A percentile compares a stretch with the other conserved stretches of the same genome.
These are phyloP conservation scores for Leishmania martiniquensis DNA, from an alignment of 208 protist genomes.

Conservation along the genomic window DNA sequence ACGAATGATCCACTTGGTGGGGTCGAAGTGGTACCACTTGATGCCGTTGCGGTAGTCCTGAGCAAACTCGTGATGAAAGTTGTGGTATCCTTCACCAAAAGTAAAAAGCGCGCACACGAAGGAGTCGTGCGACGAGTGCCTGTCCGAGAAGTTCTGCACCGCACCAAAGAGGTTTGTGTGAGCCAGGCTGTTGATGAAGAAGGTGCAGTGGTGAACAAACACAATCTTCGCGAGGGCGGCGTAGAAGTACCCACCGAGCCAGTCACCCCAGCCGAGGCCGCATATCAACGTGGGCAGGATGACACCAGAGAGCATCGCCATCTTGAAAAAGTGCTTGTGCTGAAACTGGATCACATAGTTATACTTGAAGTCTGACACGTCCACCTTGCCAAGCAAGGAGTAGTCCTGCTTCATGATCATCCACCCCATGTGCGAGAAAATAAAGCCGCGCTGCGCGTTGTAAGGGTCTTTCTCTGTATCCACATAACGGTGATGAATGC, in stretches of 20 bases:
- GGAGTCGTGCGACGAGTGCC: slow-evolving; percentile 85
- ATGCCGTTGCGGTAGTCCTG: slow-evolving; percentile 93
- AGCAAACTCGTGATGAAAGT: slow-evolving; percentile 94
- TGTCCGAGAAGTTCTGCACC: slow-evolving; percentile 80
- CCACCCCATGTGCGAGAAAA: slow-evolving; percentile 93
- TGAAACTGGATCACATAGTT: slow-evolving; percentile 89
- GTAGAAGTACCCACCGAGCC: slow-evolving; percentile 88
- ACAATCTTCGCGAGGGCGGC: slow-evolving; percentile 75
- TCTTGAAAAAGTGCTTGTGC: slow-evolving; percentile 85
- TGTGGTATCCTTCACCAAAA: slow-evolving; percentile 94
- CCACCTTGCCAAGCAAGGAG: slow-evolving; percentile 76
- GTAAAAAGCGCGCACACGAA: slow-evolving; percentile 81
- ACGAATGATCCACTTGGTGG: slow-evolving; percentile 91
- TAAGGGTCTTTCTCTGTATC: slow-evolving; percentile 94
- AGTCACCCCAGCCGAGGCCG: slow-evolving; percentile 85
- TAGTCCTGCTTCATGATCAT: slow-evolving; percentile 94
- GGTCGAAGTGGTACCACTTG: slow-evolving; percentile 92
- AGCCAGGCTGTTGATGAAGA: slow-evolving; percentile 93
- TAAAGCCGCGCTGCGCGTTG: slow-evolving; percentile 89
- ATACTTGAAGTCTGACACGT: slow-evolving; percentile 86
- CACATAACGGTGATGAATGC: slow-evolving; percentile 92
- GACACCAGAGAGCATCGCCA: slow-evolving; percentile 85
- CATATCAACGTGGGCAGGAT: slow-evolving; percentile 86
- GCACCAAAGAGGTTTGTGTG: slow-evolving; percentile 79
- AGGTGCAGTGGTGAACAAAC: slow-evolving; percentile 91